Evolutionary conservation across 2,329 filamentous ascomycete genomes (phyloP), one percentile per base, ranked within the genome.

Genomic region (Penicillium sp.): DNA sequence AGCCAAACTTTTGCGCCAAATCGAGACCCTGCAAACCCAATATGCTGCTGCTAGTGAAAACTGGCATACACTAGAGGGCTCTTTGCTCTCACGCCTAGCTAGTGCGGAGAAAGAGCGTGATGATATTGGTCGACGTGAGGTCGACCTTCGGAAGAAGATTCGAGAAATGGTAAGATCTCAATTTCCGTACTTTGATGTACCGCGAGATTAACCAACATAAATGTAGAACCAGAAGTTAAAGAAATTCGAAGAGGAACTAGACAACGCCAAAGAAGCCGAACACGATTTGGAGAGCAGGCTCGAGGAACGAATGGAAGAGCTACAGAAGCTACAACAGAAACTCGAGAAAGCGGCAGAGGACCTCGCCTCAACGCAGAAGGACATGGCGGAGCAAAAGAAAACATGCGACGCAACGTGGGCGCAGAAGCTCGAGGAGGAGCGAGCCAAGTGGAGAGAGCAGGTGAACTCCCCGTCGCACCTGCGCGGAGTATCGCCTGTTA

Each of bases 21-120:
- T 99, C 51, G 94, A 99, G 77, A 97, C 90, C 0, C 77, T 99
- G 36, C 94, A 99, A 73, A 94, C 90, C 7, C 95, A 99, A 71
- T 96, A 99, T 74, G 87, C 91, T 0, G 87, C 95, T 52, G 94
- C 94, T 1, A 94, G 90, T 63, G 91, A 96, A 68, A 99, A 99
- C 66, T 99, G 95, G 94, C 92, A 97, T 69, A 90, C 91, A 0
- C 95, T 99, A 59, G 93, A 99, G 73, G 85, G 89, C 10, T 95
- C 90, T 2, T 76, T 99, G 31, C 83, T 93, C 48, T 85, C 90
- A 22, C 85, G 92, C 55, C 82, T 94, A 11, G 82, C 87, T 4
- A 87, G 80, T 47, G 79, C 97, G 10, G 94, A 99, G 72, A 94
- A 89, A 69, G 95, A 99, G 72, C 85, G 90, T 53, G 92, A 97